Base-by-base conservation (phyloP, 2,329 filamentous ascomycete genomes). In the Fusarium sp. region DNA sequence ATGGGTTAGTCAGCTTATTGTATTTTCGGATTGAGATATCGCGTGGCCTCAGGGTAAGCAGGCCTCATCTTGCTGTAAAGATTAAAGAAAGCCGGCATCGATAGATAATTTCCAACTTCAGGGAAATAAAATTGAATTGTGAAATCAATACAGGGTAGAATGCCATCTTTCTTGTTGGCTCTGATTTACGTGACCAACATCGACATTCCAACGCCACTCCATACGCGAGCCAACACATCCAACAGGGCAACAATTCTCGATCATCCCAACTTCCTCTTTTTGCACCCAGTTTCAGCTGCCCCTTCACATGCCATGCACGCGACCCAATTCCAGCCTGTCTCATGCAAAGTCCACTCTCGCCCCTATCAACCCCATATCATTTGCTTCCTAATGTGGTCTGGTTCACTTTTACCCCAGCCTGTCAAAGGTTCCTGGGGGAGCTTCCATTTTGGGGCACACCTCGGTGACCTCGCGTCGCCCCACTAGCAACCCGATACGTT, bases 381-480 rank as follows among this genome's bases (percentile, higher is more conserved):
- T 14, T 29, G n/a, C 24, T 49, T 2, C 57, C 34, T 9, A n/a
- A 67, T 57, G 7, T 25, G 29, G 57, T 8, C 20, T 54, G 47
- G 9, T 55, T 32, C 29, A 14, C 7, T 30, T 27, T 18, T 57
- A 67, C 63, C 64, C 63, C 63, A 62, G 64, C 63, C 57, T 67
- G 63, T 63, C 64, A 67, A 67, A 67, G 64, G 63, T 67, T 63
- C 63, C 64, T 48, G 22, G 37, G 49, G 47, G 63, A 67, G 64
- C 64, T 67, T 67, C 64, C 63, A 30, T 22, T 67, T 67, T 10
- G 64, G 64, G 64, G 22, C 62, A 47, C 63, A 34, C 42, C 13
- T 52, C 48, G 48, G 48, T 18, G 48, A 51, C 48, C 48, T 41
- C 24, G 49, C 49, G 27, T 49, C 45, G 48, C 64, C 61, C 61